A percentile compares a stretch with the other conserved stretches of the same genome.
Evolutionary conservation across 257 asterid genomes (phyloP).

Genomic region (Anisodus tanguticus): DNA sequence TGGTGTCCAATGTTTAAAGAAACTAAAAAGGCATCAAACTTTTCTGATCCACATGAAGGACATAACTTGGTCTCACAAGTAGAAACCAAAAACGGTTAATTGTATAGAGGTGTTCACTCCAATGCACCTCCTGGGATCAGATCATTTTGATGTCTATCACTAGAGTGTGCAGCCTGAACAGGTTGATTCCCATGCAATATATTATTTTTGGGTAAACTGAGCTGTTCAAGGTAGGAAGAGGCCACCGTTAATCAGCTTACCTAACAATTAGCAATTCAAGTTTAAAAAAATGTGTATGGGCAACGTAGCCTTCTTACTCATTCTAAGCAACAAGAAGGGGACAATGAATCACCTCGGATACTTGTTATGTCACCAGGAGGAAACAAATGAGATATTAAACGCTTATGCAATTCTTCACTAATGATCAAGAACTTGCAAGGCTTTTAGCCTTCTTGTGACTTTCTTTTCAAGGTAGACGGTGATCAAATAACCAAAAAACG

Average conservation of each 20-base stretch:
- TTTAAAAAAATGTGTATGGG: not conserved
- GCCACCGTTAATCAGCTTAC: not conserved
- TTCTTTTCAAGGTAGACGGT: not conserved
- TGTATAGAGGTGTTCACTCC: not conserved
- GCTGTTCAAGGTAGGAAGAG: not conserved
- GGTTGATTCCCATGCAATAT: not conserved
- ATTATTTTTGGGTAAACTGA: not conserved
- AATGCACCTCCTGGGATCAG: not conserved
- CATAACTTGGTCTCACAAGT: not conserved
- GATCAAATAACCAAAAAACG: not conserved
- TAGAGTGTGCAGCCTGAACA: not conserved
- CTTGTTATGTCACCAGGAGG: constrained; percentile 11
- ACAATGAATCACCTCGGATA: not conserved
- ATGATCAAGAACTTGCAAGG: not conserved
- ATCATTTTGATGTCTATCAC: not conserved
- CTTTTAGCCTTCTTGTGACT: not conserved
- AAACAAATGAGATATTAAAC: constrained; percentile 2
- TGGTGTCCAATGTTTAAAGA: not conserved
- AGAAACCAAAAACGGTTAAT: not conserved
- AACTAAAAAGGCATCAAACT: not conserved
- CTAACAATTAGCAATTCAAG: not conserved
- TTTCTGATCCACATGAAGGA: not conserved
- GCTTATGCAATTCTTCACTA: not conserved
- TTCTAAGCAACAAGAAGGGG: not conserved
- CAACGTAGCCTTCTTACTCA: no score